Evolutionary conservation across 2,329 filamentous ascomycete species (phyloP).

Genomic region (Trichophyton benhamiae): DNA sequence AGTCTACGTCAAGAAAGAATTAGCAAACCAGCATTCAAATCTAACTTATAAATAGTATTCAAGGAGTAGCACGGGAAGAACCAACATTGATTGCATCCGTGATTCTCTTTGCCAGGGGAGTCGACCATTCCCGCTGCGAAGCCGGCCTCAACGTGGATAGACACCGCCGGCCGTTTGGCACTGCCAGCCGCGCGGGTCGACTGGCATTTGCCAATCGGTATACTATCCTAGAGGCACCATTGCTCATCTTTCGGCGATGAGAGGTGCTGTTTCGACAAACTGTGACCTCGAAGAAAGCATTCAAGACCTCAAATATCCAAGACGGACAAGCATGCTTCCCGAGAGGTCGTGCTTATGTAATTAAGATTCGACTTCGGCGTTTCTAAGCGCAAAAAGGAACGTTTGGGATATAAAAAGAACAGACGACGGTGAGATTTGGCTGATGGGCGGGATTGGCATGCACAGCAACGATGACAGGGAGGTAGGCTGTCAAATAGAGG

Average conservation of each 20-base stretch:
- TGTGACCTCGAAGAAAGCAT: not conserved
- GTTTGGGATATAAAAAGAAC: not conserved
- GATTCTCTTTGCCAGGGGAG: slow-evolving; percentile 76
- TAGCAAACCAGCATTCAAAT: not conserved
- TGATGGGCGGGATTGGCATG: not conserved
- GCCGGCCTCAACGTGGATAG: slow-evolving; percentile 19
- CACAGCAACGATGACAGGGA: not conserved
- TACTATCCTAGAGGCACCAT: slow-evolving; percentile 13
- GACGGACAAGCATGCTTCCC: not conserved
- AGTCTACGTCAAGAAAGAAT: slow-evolving; percentile 37
- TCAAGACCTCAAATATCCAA: not conserved
- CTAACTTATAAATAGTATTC: not conserved
- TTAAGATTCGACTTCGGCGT: not conserved
- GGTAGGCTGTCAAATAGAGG: not conserved
- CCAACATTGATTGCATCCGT: slow-evolving; percentile 73
- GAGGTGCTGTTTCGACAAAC: slow-evolving; percentile 1
- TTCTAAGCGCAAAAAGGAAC: not conserved
- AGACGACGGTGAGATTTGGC: not conserved
- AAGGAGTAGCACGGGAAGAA: not conserved
- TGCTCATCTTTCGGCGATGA: slow-evolving; percentile 14
- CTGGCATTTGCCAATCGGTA: slow-evolving; percentile 13
- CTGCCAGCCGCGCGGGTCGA: slow-evolving; percentile 11
- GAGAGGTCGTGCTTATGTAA: not conserved
- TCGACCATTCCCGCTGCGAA: slow-evolving; percentile 62
- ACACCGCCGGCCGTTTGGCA: slow-evolving; percentile 21